A percentile compares a stretch with the other conserved stretches of the same genome.
These are phyloP conservation scores for Xenosphaeropsis pyriputrescens DNA, from an alignment of 2,329 filamentous ascomycete genomes.

Conservation along the genomic window DNA sequence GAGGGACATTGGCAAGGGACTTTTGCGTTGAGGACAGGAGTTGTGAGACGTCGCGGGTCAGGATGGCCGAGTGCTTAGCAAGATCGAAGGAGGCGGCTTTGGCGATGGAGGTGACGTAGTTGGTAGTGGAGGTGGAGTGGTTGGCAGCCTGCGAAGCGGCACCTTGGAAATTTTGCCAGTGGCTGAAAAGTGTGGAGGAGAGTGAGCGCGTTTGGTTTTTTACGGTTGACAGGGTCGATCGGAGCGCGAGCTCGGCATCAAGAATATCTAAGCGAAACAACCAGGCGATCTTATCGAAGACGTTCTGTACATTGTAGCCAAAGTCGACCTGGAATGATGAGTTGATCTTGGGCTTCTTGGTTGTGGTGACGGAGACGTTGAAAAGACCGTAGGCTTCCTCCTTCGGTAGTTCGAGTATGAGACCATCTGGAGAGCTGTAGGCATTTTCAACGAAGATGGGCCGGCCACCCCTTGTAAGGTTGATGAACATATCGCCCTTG, in stretches of 20 bases:
- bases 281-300: conserved; percentile 8
- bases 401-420: conserved; percentile 28
- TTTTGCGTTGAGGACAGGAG: conserved; percentile 20
- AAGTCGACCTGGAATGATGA: conserved; percentile 48
- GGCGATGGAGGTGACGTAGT: neutral
- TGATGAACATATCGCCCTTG: conserved; percentile 39
- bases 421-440: conserved; percentile 17
- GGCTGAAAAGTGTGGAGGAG: too few species aligned
- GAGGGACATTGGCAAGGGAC: conserved; percentile 13
- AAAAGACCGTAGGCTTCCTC: conserved; percentile 42
- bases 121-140: neutral
- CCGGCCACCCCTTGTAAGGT: conserved; percentile 32
- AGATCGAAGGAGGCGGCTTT: conserved; percentile 7
- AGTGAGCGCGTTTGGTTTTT: too few species aligned
- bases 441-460: conserved; percentile 30
- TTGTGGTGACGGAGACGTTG: conserved; percentile 41
- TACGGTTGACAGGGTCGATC: too few species aligned
- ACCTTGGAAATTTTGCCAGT: too few species aligned
- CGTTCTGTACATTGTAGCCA: conserved; percentile 19
- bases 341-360: conserved; percentile 42
- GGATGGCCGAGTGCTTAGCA: conserved; percentile 13
- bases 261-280: too few species aligned
- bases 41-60: conserved; percentile 12
- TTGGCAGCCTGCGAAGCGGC: too few species aligned
- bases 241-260: too few species aligned